A percentile compares a stretch with the other conserved stretches of the same genome.
phyloP scores from a whole-genome alignment of 495 filamentous ascomycete genomes.

The Clohesyomyces aquaticus region DNA sequence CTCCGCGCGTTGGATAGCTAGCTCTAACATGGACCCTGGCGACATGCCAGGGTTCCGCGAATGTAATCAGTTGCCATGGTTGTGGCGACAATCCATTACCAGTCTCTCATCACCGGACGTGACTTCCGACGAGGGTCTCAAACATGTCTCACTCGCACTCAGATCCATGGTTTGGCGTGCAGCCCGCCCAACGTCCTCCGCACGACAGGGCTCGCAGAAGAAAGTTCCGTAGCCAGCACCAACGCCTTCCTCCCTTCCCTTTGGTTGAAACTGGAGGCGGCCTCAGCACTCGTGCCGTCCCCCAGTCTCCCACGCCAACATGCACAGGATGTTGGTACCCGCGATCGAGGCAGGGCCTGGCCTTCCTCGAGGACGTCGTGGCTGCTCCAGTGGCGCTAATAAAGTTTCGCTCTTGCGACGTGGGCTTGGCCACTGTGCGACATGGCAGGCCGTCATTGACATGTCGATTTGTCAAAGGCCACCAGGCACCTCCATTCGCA shows the following conservation, averaged over 20 bases:
- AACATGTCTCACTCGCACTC: constrained; percentile 3
- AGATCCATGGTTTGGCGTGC: not conserved
- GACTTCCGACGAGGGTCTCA: no score
- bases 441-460: not conserved
- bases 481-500: not conserved
- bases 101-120: no score
- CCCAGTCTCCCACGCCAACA: not conserved
- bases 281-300: not conserved
- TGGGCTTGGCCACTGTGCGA: constrained; percentile 4
- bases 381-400: constrained; percentile 14
- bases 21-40: constrained; percentile 25
- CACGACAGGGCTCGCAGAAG: no score
- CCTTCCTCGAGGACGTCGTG: constrained; percentile 6
- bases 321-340: not conserved
- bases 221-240: no score
- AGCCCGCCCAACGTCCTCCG: not conserved
- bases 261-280: not conserved
- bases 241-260: no score
- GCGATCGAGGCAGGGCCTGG: constrained; percentile 14
- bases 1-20: constrained; percentile 18
- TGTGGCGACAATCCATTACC: not conserved
- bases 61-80: constrained; percentile 19
- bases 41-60: constrained; percentile 19
- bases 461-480: not conserved
- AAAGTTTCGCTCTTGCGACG: constrained; percentile 19